Evolutionary conservation across 306 rosid species (phyloP), one percentile per base, ranked within the genome.

Genomic region (Medicago ruthenica): DNA sequence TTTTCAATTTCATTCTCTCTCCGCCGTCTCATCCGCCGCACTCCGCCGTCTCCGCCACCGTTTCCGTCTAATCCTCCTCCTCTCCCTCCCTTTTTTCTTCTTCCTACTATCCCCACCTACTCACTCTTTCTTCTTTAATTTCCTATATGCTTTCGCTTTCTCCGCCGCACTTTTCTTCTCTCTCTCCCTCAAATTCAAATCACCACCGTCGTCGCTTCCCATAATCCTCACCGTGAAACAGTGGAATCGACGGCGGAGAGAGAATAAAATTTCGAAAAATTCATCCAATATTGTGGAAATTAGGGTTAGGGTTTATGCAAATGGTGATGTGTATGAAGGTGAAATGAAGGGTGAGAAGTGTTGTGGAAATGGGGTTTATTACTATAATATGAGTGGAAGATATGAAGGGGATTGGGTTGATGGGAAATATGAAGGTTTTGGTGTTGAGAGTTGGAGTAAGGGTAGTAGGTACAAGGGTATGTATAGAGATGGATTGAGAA

Each of bases 371-470:
- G 98, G 98, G 53, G 98, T 93, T 51, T 93, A 87, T 77, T 86
- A 86, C 73, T 90, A 91, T 59, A 86, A 74, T 40, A 82, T 86
- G 95, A 93, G 87, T 81, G 98, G 98, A 71, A 86, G 90, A 59
- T 91, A 93, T 12, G 98, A 93, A 58, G 98, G 98, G 22, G 97
- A 93, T 82, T 93, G 98, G 98, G 74, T 87, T 27, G 95, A 89
- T 51, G 96, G 88, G 67, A 90, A 86, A 79, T 90, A 89, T 67
- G 98, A 90, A 78, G 98, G 97, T 0, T 87, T 79, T 67, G 98
- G 98, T 2, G 96, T 93, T 9, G 98, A 93, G 81, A 93, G 92
- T 15, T 91, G 97, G 98, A 90, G 92, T 0, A 85, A 84, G 59
- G 98, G 98, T 1, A 88, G 98, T 67, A 75, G 98, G 40, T 93